Base-by-base conservation (phyloP, 1,139 yeast genomes). In the Yamadazyma diospyri region DNA sequence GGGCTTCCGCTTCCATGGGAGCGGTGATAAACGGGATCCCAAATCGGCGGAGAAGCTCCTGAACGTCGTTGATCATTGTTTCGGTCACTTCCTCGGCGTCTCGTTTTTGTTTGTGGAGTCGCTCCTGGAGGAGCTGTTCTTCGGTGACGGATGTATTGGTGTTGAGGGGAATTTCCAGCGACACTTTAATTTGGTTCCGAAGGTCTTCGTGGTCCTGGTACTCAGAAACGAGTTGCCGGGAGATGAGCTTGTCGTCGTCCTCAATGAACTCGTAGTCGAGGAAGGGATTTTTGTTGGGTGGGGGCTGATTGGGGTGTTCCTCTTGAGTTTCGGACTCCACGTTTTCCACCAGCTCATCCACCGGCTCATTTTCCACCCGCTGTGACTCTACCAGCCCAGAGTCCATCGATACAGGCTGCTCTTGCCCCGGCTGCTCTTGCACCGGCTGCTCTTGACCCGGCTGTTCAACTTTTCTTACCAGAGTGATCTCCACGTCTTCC, bases 1-100 rank as follows among this genome's bases (percentile, higher is more conserved):
- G 98, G 0, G 97, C 97, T 61, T 92, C 98, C 1, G 98, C 98
- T 58, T 92, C 98, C 87, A 86, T 87, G 0, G 97, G 97, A 0
- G 97, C 97, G 0, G 96, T 86, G 6, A 92, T 74, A 47, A 77
- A 92, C 0, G 98, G 98, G 8, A 92, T 83, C 1, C 98, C 98
- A 63, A 94, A 94, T 36, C 94, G 57, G 22, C 81, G 74, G 5
- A 94, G 64, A 25, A 94, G 64, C 40, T 87, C 95, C 55, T 92
- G 97, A 8, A 94, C 94, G 51, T 92, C 97, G 28, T 71, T 69
- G 15, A 92, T 75, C 97, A 94, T 92, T 3, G 75, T 75, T 12
- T 76, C 76, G 0, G 96, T 84, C 0, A 92, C 97, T 47, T 85
- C 94, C 48, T 92, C 98, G 0, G 97, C 77, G 55, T 92, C 97